Evolutionary conservation across 176 grass and related monocot genomes (phyloP).

Genomic region (Phoenix roebelenii): DNA sequence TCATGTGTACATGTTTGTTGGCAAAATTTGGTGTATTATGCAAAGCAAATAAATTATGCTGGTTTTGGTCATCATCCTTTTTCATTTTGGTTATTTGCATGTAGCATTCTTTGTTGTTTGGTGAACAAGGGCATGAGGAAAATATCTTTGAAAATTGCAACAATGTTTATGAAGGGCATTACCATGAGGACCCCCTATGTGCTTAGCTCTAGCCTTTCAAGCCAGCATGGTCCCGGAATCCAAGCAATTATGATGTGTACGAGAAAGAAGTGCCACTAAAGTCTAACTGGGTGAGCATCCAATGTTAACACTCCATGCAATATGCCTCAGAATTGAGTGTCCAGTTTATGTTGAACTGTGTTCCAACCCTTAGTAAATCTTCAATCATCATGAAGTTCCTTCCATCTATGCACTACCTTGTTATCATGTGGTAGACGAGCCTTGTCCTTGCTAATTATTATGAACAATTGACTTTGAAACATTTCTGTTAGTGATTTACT

Average conservation of each 20-base stretch:
- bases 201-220: constrained; percentile 39
- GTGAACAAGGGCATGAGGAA: constrained; percentile 18
- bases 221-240: constrained; percentile 47
- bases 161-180: constrained; percentile 26
- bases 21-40: too few relatives aligned
- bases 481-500: too few relatives aligned
- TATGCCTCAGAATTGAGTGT: not conserved
- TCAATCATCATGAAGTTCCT: too few relatives aligned
- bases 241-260: constrained; percentile 31
- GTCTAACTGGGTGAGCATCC: not conserved
- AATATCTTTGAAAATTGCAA: constrained; percentile 19
- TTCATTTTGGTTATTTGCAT: not conserved
- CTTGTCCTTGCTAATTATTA: too few relatives aligned
- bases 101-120: constrained; percentile 38
- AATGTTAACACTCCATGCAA: not conserved
- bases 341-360: too few relatives aligned
- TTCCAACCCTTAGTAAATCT: too few relatives aligned
- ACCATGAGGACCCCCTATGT: constrained; percentile 13
- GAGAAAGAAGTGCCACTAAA: constrained; percentile 25
- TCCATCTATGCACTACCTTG: too few relatives aligned
- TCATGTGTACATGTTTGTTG: too few relatives aligned
- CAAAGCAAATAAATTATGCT: too few relatives aligned
- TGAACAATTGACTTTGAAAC: too few relatives aligned
- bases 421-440: too few relatives aligned
- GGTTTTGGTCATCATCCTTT: too few relatives aligned